A percentile compares a stretch with the other conserved stretches of the same genome.
These are phyloP conservation scores for Butyriboletus appendiculatus DNA, from an alignment of 1,284 basidiomycete genomes.

Conservation along the genomic window DNA sequence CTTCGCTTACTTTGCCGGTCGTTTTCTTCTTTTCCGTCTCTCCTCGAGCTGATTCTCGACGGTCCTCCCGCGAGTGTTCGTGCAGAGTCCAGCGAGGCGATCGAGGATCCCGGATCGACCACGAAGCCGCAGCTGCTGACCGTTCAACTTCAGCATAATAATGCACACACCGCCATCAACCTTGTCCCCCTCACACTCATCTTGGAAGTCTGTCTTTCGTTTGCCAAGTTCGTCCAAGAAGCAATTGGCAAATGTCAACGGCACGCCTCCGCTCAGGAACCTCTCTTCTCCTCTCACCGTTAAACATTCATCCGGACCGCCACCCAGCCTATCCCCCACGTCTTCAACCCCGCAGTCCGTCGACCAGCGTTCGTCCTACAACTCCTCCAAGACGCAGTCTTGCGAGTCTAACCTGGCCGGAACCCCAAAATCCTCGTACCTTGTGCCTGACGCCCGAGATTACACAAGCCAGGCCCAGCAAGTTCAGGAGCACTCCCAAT, in stretches of 20 bases:
- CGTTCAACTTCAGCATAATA: slow-evolving; percentile 9
- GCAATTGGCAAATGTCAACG: slow-evolving; percentile 22
- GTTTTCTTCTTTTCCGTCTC: slow-evolving; percentile 26
- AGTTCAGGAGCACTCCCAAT: slow-evolving; percentile 9
- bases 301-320: slow-evolving; percentile 29
- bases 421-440: slow-evolving; percentile 35
- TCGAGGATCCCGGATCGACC: slow-evolving; percentile 29
- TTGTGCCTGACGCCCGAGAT: slow-evolving; percentile 36
- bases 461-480: slow-evolving; percentile 35
- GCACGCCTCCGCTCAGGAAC: slow-evolving; percentile 34
- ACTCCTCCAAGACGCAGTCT: slow-evolving; percentile 69
- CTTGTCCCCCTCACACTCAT: slow-evolving; percentile 30
- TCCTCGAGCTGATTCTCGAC: slow-evolving; percentile 4
- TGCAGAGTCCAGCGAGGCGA: slow-evolving; percentile 5
- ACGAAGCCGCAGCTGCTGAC: slow-evolving; percentile 6
- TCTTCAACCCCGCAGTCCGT: slow-evolving; percentile 47
- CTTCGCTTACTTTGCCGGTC: slow-evolving; percentile 18
- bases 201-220: slow-evolving; percentile 39
- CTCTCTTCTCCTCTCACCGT: slow-evolving; percentile 34
- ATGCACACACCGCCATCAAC: slow-evolving; percentile 28
- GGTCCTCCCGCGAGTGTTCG: slow-evolving; percentile 11
- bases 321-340: slow-evolving; percentile 49
- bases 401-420: slow-evolving; percentile 55
- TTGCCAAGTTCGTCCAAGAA: slow-evolving; percentile 34
- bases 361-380: slow-evolving; percentile 66